Evolutionary conservation across 192 early-diverging fungal genomes (phyloP).

Genomic region (Coemansia sp.): DNA sequence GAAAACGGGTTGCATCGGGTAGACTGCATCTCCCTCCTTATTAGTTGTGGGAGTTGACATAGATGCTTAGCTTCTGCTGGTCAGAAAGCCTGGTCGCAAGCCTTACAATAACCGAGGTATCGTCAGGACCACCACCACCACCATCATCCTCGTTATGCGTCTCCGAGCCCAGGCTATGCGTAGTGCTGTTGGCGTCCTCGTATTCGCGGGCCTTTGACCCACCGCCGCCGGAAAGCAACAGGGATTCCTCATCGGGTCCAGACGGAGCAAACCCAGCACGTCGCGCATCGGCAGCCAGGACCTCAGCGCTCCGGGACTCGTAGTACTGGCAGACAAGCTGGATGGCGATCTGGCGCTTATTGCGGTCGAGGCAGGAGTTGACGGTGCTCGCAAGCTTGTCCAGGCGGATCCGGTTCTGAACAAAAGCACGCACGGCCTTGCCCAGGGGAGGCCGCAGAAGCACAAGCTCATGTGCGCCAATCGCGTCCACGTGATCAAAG

Average conservation of each 20-base stretch:
- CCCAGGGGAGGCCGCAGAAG: constrained; percentile 34
- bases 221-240: neutral
- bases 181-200: constrained; percentile 3
- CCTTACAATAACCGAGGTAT: constrained; percentile 18
- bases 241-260: neutral
- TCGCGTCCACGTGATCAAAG: constrained; percentile 37
- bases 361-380: constrained; percentile 31
- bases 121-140: constrained; percentile 12
- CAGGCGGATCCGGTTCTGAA: constrained; percentile 40
- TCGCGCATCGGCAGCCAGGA: constrained; percentile 28
- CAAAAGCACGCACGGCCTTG: constrained; percentile 31
- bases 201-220: neutral
- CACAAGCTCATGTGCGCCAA: constrained; percentile 28
- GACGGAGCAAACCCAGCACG: constrained; percentile 19
- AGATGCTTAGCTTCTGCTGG: constrained; percentile 36
- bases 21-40: too few species aligned
- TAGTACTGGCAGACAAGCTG: constrained; percentile 46
- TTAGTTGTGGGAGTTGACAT: constrained; percentile 26
- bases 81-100: constrained; percentile 21
- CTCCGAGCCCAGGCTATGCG: constrained; percentile 1
- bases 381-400: constrained; percentile 36
- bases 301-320: constrained; percentile 24
- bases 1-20: too few species aligned
- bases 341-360: constrained; percentile 34
- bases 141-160: neutral